Evolutionary conservation across 2,329 filamentous ascomycete genomes (phyloP).

Genomic region (Monosporascus cannonballus): DNA sequence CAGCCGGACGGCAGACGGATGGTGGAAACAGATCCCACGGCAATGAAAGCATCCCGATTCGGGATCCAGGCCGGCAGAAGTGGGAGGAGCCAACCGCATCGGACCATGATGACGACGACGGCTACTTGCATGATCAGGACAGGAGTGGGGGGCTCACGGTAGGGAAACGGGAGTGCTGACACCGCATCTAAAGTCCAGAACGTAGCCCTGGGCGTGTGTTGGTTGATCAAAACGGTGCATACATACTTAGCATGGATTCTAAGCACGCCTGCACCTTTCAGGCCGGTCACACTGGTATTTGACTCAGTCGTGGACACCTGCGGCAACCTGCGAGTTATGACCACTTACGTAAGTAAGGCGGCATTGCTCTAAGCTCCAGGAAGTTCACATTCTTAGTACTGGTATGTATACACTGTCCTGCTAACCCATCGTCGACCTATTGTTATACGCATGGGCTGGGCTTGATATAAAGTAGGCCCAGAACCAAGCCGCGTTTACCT

Average conservation of each 20-base stretch:
- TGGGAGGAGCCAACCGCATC: background rate
- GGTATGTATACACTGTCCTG: no score
- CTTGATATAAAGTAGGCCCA: no score
- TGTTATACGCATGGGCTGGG: no score
- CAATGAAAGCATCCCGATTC: background rate
- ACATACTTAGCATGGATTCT: background rate
- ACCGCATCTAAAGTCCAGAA: background rate
- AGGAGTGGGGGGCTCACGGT: background rate
- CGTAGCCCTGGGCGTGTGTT: background rate
- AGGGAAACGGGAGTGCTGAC: background rate
- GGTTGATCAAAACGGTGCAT: background rate
- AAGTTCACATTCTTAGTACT: no score
- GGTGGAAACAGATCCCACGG: background rate
- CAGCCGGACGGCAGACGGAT: background rate
- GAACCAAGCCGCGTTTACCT: no score
- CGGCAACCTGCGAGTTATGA: no score
- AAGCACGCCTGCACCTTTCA: no score
- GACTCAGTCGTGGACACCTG: no score
- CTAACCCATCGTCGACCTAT: no score
- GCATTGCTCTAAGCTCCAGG: no score
- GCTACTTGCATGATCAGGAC: background rate
- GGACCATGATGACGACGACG: background rate
- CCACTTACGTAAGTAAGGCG: no score
- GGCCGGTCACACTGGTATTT: no score
- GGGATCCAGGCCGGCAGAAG: background rate